These are phyloP conservation scores for Xylaria nigripes DNA, from an alignment of 495 filamentous ascomycete species.

Conservation along the genomic window DNA sequence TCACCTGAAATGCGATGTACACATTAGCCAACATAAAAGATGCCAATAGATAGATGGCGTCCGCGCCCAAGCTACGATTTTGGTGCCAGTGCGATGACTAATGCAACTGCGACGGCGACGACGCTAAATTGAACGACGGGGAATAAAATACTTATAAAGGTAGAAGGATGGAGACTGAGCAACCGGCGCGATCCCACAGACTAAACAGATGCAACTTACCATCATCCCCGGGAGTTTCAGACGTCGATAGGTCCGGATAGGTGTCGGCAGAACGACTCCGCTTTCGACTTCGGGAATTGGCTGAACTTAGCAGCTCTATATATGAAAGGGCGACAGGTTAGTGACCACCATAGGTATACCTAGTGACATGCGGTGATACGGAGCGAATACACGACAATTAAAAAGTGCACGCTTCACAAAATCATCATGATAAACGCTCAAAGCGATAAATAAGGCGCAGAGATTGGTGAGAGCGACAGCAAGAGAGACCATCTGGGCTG, in stretches of 20 bases:
- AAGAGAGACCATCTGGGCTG: neutral
- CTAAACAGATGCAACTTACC: constrained; percentile 55
- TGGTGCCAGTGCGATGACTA: neutral
- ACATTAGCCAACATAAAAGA: constrained; percentile 30
- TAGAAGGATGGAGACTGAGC: neutral
- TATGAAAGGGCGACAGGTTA: constrained; percentile 14
- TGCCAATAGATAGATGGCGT: neutral
- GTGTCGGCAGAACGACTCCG: constrained; percentile 85
- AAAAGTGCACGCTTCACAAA: constrained; percentile 2
- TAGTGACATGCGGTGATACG: constrained; percentile 18
- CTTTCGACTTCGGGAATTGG: constrained; percentile 67
- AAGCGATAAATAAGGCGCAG: neutral
- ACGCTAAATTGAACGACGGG: neutral
- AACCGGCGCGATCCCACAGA: constrained; percentile 14
- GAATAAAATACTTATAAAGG: neutral
- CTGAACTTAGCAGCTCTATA: constrained; percentile 32
- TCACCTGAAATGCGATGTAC: constrained; percentile 33
- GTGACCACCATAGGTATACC: constrained; percentile 16
- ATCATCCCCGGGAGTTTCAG: constrained; percentile 65
- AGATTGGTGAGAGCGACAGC: constrained; percentile 10
- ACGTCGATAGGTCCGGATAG: constrained; percentile 52
- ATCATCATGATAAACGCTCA: neutral
- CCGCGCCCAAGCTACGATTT: neutral
- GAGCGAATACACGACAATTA: constrained; percentile 3
- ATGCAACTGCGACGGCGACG: neutral